phyloP scores from a whole-genome alignment of 805 yeast genomes.

The Pichia sporocuriosa region DNA sequence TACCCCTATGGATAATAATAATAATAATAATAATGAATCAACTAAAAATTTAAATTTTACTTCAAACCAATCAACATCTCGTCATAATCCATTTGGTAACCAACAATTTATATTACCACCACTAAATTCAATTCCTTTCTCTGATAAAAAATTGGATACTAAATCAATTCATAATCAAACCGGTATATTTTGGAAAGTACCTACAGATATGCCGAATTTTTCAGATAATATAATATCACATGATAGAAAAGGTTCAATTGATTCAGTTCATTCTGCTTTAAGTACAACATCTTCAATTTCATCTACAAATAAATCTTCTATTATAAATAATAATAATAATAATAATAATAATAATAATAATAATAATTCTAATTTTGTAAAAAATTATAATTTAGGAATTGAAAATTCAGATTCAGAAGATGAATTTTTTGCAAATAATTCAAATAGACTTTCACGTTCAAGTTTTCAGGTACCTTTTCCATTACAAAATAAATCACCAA shows the following conservation, averaged over 20 bases:
- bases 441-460: conserved; percentile 15
- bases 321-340: neutral
- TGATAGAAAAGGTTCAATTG: conserved; percentile 36
- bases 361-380: neutral
- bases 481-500: conserved; percentile 14
- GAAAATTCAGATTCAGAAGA: conserved; percentile 32
- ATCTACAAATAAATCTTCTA: neutral
- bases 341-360: neutral
- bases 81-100: neutral
- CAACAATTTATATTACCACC: conserved; percentile 25
- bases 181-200: conserved; percentile 50
- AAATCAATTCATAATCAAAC: conserved; percentile 16
- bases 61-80: neutral
- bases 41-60: neutral
- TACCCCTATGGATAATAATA: too few relatives aligned
- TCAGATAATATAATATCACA: conserved; percentile 8
- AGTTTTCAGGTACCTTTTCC: conserved; percentile 23
- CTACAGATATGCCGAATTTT: conserved; percentile 46
- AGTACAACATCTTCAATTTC: neutral
- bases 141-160: conserved; percentile 7
- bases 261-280: conserved; percentile 38
- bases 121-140: conserved; percentile 14
- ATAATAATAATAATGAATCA: neutral
- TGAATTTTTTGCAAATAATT: conserved; percentile 19
- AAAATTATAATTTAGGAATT: too few relatives aligned